phyloP scores from a whole-genome alignment of 148 eudicot genomes.

The Linanthus parryae region DNA sequence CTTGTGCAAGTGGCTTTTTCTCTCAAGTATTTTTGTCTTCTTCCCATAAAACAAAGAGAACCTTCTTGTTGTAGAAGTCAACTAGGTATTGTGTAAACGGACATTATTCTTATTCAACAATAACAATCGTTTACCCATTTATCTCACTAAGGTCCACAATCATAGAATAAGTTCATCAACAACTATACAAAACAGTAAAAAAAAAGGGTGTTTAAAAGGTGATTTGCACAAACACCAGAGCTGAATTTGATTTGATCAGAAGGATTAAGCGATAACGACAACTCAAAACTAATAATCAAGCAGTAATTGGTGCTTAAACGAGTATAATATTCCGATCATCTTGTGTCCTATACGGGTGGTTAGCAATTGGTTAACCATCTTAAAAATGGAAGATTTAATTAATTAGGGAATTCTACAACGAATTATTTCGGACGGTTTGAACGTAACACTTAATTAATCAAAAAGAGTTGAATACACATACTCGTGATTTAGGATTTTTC shows the following conservation, averaged over 20 bases:
- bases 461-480: constrained; percentile 11
- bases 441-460: too few species aligned
- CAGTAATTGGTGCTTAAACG: constrained; percentile 1
- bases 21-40: too few species aligned
- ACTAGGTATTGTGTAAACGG: too few species aligned
- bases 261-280: constrained; percentile 17
- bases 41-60: too few species aligned
- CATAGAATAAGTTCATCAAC: not conserved
- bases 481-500: constrained; percentile 43
- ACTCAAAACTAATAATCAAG: constrained; percentile 3
- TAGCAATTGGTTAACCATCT: not conserved
- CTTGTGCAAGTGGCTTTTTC: too few species aligned
- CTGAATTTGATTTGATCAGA: not conserved
- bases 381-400: not conserved
- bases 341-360: not conserved
- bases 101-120: too few species aligned
- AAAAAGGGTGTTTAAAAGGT: too few species aligned
- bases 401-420: not conserved
- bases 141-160: constrained; percentile 2
- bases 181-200: not conserved
- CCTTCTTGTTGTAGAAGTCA: too few species aligned
- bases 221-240: not conserved
- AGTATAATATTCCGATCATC: not conserved
- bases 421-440: constrained; percentile 6
- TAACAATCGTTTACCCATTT: too few species aligned